Conservation (phyloP, 208 protist genomes). For the Leishmania gerbilli region DNA sequence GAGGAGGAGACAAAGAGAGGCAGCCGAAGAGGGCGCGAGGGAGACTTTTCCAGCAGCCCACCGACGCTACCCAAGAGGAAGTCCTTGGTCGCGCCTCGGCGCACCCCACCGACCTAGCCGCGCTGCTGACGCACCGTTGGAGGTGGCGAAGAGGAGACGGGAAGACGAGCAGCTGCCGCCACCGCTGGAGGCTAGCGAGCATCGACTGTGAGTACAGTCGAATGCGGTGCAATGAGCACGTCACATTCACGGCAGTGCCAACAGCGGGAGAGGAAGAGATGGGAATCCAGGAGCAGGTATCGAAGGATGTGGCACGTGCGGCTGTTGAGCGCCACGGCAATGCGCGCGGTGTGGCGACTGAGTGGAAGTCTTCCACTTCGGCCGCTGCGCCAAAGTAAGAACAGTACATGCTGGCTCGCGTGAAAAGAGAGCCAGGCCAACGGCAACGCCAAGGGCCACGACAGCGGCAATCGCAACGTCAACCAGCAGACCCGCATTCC, state of each 20-base stretch:
- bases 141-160: background rate
- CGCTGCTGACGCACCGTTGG: background rate
- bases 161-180: background rate
- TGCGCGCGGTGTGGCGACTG: background rate
- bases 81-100: no score
- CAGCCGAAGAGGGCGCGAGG: no score
- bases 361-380: background rate
- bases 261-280: no score
- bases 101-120: no score
- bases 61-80: no score
- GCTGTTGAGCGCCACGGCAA: no score
- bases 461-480: slow-evolving; percentile 17
- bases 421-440: background rate
- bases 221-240: background rate
- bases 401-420: background rate
- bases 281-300: no score
- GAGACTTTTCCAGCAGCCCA: no score
- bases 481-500: slow-evolving; percentile 5
- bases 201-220: background rate
- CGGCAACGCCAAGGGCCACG: slow-evolving; percentile 1
- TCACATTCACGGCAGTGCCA: no score
- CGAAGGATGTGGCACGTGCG: no score
- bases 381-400: slow-evolving; percentile 12
- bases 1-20: no score
- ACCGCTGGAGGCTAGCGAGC: background rate